phyloP scores from a whole-genome alignment of 78 protist species.

The Dictyostelium purpureum region DNA sequence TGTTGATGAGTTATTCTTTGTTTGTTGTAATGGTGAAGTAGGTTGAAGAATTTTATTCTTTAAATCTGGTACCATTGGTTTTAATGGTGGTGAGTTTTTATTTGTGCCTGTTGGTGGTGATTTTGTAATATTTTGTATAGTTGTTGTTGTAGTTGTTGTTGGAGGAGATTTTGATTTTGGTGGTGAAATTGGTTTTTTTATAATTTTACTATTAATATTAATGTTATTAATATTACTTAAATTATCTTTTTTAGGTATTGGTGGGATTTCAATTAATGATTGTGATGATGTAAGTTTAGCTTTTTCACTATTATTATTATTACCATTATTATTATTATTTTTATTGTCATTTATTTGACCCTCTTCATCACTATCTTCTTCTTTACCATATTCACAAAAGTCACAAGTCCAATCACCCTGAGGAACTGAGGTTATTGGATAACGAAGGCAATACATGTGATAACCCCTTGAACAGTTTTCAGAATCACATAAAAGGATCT shows the following conservation, averaged over 20 bases:
- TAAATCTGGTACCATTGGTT: not conserved
- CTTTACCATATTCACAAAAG: constrained; percentile 30
- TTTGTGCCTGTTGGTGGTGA: not conserved
- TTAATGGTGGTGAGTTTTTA: not conserved
- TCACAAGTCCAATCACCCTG: constrained; percentile 77
- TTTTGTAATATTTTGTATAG: not conserved
- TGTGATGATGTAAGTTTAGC: not conserved
- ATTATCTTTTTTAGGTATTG: not conserved
- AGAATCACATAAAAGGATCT: constrained; percentile 66
- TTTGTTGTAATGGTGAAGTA: not conserved
- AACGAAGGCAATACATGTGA: constrained; percentile 71
- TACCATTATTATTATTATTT: not conserved
- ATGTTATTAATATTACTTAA: not conserved
- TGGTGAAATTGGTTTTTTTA: not conserved
- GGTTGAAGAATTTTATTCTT: not conserved
- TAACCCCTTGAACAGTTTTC: constrained; percentile 68
- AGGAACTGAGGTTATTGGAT: constrained; percentile 21
- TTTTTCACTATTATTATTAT: not conserved
- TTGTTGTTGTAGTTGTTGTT: not conserved
- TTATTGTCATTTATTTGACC: not conserved
- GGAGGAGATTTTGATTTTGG: not conserved
- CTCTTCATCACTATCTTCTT: constrained; percentile 35
- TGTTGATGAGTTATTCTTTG: not conserved
- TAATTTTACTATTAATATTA: not conserved
- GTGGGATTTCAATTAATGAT: not conserved